Conservation (phyloP, 352 stramenopile genomes). For the Pythium coloratum region DNA sequence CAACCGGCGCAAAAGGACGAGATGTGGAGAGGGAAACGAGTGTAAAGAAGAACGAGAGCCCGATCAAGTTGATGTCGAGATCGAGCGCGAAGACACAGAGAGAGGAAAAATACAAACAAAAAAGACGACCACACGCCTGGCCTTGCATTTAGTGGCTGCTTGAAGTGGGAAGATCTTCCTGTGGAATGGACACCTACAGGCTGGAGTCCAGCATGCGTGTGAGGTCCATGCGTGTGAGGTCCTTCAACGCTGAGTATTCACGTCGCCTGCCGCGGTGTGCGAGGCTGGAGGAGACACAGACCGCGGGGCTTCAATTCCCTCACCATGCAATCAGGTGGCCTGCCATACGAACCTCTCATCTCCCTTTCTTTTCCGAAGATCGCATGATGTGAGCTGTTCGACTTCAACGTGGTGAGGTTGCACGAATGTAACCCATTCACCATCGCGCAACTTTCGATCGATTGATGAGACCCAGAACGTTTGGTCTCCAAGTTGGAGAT, state of each 20-base stretch:
- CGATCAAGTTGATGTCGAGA: slow-evolving; percentile 4
- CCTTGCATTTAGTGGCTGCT: too few species aligned
- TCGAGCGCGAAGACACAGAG: background rate
- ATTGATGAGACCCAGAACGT: background rate
- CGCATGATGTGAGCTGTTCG: background rate
- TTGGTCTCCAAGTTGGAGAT: too few species aligned
- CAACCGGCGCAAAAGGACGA: background rate
- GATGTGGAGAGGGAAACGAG: background rate
- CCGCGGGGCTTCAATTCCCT: background rate
- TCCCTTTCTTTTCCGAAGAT: background rate
- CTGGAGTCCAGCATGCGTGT: background rate
- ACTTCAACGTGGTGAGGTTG: slow-evolving; percentile 9
- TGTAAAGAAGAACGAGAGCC: background rate
- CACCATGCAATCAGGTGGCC: background rate
- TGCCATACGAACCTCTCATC: background rate
- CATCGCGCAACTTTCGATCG: background rate
- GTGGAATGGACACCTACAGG: background rate
- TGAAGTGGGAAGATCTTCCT: background rate
- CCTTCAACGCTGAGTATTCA: background rate
- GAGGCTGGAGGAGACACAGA: background rate
- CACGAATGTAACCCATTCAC: background rate
- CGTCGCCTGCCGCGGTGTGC: background rate
- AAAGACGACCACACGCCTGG: background rate
- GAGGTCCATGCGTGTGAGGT: background rate
- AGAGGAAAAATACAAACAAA: background rate